These are phyloP conservation scores for Bromus sterilis DNA, from an alignment of 176 grass and related monocot genomes.

Conservation along the genomic window DNA sequence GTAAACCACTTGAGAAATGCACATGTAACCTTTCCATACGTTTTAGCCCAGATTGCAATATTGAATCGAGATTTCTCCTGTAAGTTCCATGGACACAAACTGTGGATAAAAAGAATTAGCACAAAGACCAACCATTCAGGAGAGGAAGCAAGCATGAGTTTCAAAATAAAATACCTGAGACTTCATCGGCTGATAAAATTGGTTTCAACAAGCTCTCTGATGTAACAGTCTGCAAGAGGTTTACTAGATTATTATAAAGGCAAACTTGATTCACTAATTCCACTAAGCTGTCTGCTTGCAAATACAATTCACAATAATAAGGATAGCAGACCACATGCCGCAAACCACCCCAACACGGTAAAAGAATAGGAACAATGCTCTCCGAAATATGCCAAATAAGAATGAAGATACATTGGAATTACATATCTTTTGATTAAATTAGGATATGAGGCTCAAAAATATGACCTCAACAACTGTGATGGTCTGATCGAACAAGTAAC, in stretches of 20 bases:
- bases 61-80: slow-evolving; percentile 68
- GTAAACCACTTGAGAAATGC: slow-evolving; percentile 87
- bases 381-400: not conserved
- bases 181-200: slow-evolving; percentile 78
- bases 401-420: not conserved
- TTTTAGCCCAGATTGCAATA: slow-evolving; percentile 67
- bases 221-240: slow-evolving; percentile 49
- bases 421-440: not conserved
- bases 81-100: slow-evolving; percentile 92
- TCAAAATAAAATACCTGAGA: slow-evolving; percentile 31
- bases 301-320: not conserved
- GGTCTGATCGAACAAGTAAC: not conserved
- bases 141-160: slow-evolving; percentile 1
- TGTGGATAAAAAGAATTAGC: slow-evolving; percentile 30
- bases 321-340: not conserved
- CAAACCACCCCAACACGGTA: not conserved
- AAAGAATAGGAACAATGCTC: not conserved
- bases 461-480: not conserved
- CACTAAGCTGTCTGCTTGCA: not conserved
- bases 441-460: not conserved
- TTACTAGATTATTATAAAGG: slow-evolving; percentile 9
- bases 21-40: slow-evolving; percentile 75
- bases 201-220: slow-evolving; percentile 84
- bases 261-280: not conserved
- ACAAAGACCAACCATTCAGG: not conserved